These are phyloP conservation scores for Termitomyces heimii DNA, from an alignment of 768 basidiomycete species.

Conservation along the genomic window DNA sequence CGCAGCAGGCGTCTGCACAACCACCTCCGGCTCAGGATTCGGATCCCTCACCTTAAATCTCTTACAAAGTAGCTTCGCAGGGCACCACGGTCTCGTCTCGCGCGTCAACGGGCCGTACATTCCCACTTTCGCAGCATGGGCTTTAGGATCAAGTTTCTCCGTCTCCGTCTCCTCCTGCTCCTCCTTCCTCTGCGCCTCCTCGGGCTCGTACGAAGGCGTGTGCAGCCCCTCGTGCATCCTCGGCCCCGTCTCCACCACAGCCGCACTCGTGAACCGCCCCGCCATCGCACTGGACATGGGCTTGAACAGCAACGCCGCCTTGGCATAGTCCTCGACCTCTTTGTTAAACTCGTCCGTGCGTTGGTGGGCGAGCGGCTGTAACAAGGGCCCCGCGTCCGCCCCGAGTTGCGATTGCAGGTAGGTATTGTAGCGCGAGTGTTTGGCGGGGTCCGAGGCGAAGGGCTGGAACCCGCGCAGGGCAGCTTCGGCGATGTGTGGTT, in stretches of 20 bases:
- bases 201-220: conserved; percentile 43
- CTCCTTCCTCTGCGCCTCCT: conserved; percentile 39
- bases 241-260: conserved; percentile 61
- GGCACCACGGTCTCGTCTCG: conserved; percentile 69
- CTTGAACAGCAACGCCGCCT: conserved; percentile 85
- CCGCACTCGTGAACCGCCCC: conserved; percentile 83
- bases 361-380: conserved; percentile 51
- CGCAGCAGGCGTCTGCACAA: conserved; percentile 22
- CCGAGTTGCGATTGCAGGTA: conserved; percentile 74
- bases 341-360: conserved; percentile 64
- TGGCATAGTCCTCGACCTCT: conserved; percentile 83
- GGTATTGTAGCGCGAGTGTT: conserved; percentile 80
- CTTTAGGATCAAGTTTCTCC: conserved; percentile 69
- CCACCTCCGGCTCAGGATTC: conserved; percentile 46
- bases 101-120: conserved; percentile 91
- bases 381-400: conserved; percentile 40
- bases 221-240: conserved; percentile 64
- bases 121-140: conserved; percentile 75
- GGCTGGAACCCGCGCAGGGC: conserved; percentile 90
- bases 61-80: conserved; percentile 83
- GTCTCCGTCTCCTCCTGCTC: conserved; percentile 35
- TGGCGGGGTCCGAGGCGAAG: conserved; percentile 66
- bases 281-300: conserved; percentile 93
- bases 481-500: conserved; percentile 78
- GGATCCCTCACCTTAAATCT: conserved; percentile 92